These are phyloP conservation scores for Dendrobium chrysotoxum DNA, from an alignment of 106 monocot genomes.

Conservation along the genomic window DNA sequence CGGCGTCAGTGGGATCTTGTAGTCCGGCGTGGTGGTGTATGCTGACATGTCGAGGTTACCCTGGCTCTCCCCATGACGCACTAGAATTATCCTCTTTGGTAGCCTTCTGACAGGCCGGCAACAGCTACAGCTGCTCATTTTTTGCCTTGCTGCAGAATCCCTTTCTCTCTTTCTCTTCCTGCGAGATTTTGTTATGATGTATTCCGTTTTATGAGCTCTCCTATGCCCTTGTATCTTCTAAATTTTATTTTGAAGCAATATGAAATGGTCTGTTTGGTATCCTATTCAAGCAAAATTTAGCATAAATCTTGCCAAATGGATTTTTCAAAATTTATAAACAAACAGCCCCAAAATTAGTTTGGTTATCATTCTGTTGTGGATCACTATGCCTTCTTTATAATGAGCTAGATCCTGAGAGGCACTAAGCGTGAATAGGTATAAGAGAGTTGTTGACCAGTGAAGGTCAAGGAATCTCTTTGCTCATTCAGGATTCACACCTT, in stretches of 20 bases:
- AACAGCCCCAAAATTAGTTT: not conserved
- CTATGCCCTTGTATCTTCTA: too few relatives aligned
- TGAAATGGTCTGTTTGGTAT: too few relatives aligned
- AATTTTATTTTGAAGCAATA: too few relatives aligned
- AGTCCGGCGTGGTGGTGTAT: conserved; percentile 84
- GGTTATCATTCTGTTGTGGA: not conserved
- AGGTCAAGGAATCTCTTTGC: not conserved
- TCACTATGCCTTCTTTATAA: not conserved
- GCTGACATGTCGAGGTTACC: conserved; percentile 80
- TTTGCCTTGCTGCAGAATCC: not conserved
- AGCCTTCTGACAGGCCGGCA: conserved; percentile 23
- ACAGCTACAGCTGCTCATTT: not conserved
- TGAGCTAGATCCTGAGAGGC: not conserved
- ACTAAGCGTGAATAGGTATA: not conserved
- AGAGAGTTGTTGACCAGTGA: not conserved
- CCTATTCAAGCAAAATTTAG: too few relatives aligned
- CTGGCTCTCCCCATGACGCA: conserved; percentile 90
- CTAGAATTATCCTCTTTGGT: conserved; percentile 79
- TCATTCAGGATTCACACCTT: not conserved
- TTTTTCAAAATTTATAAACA: too few relatives aligned
- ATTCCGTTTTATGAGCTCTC: not conserved
- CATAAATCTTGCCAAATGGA: too few relatives aligned
- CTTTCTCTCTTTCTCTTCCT: not conserved
- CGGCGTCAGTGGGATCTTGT: conserved; percentile 67
- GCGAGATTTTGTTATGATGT: not conserved